Base-by-base conservation (phyloP, 2,329 filamentous ascomycete species). In the Apiospora hydei region DNA sequence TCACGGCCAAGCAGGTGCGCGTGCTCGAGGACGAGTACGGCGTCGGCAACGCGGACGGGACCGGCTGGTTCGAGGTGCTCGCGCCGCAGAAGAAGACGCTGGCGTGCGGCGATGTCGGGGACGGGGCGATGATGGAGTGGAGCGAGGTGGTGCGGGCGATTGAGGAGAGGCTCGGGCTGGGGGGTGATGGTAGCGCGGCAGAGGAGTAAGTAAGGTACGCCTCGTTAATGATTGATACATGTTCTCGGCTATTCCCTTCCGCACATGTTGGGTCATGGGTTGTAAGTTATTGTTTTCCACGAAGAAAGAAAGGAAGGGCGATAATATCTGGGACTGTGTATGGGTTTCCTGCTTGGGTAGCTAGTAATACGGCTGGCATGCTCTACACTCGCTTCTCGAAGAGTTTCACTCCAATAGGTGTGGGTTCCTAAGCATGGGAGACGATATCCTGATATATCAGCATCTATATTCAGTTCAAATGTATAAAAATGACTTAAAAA, bases 41-140 rank as follows among this genome's bases (percentile, higher is more conserved):
- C 7, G 80, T 87, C 67, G 71, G 69, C 18, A 71, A 74, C 67
- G 71, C 72, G 69, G 72, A 78, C 53, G 76, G 76, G 13, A 76
- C 76, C 57, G 80, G 80, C 69, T 92, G 90, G 92, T 88, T 96
- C 75, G 91, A 94, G 77, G 89, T 97, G 24, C 79, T 97, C 74
- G 82, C 85, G 69, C 94, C 95, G 0, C 88, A 93, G 76, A 88
- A 92, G 77, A 98, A 97, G 84, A 85, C 86, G 16, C 84, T 98
- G 71, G 95, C 95, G 0, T 98, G 95, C 82, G 94, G 94, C 18
- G 95, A 98, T 82, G 87, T 92, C 2, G 95, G 95, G 0, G 88
- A 89, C 53, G 95, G 95, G 4, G 95, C 90, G 1, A 98, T 98
- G 95, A 89, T 88, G 79, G 90, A 94, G 70, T 97, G 94, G 93